These are phyloP conservation scores for Colletotrichum spinosum DNA, from an alignment of 2,329 filamentous ascomycete genomes.

Conservation along the genomic window DNA sequence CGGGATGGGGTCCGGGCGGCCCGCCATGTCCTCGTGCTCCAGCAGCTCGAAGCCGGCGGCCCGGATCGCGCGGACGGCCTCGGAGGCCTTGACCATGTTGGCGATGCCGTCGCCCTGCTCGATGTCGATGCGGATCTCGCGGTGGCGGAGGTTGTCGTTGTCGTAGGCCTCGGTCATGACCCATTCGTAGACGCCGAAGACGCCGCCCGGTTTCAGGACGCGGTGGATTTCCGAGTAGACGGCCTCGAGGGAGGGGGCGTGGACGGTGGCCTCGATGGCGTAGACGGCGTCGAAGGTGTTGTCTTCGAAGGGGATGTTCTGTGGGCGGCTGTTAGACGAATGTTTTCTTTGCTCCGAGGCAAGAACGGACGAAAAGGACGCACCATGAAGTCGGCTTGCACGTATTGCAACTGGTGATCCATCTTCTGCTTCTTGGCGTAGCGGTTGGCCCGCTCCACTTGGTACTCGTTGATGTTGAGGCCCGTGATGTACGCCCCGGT, in stretches of 20 bases:
- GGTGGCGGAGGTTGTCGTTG: slow-evolving; percentile 86
- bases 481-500: slow-evolving; percentile 89
- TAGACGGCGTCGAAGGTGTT: slow-evolving; percentile 96
- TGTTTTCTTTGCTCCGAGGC: too few species aligned
- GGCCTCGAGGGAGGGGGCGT: slow-evolving; percentile 89
- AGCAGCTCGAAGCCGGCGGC: slow-evolving; percentile 87
- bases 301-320: slow-evolving; percentile 74
- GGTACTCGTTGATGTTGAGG: slow-evolving; percentile 99
- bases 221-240: slow-evolving; percentile 96
- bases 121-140: slow-evolving; percentile 91
- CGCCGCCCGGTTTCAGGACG: slow-evolving; percentile 93
- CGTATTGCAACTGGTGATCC: slow-evolving; percentile 82
- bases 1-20: slow-evolving; percentile 77
- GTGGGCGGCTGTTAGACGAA: neutral
- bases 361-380: slow-evolving; percentile 22
- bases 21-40: slow-evolving; percentile 87
- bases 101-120: slow-evolving; percentile 97
- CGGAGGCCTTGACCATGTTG: slow-evolving; percentile 92
- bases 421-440: slow-evolving; percentile 88
- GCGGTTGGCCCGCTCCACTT: slow-evolving; percentile 90
- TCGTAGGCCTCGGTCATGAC: slow-evolving; percentile 97
- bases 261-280: slow-evolving; percentile 96
- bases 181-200: slow-evolving; percentile 99
- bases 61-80: slow-evolving; percentile 85
- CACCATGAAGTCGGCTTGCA: slow-evolving; percentile 97